These are phyloP conservation scores for Wickerhamomyces sp. DNA, from an alignment of 1,139 yeast genomes.

Conservation along the genomic window DNA sequence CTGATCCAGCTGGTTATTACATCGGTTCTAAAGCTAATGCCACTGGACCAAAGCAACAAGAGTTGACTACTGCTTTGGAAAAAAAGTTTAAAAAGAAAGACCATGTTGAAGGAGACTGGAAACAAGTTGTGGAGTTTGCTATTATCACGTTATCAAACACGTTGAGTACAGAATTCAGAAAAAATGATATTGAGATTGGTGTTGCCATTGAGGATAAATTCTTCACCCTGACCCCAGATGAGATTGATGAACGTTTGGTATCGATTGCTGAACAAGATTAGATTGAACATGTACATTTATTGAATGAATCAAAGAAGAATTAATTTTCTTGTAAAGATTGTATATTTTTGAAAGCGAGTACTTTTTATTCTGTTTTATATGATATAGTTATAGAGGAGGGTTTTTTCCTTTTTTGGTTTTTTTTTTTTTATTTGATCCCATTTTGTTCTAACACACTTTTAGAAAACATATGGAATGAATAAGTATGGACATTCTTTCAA, in stretches of 20 bases:
- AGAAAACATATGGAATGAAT: slow-evolving; percentile 84
- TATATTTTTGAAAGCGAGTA: neutral
- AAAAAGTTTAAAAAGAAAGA: slow-evolving; percentile 83
- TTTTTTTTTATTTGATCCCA: neutral
- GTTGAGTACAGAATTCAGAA: slow-evolving; percentile 88
- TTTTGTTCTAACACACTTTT: slow-evolving; percentile 11
- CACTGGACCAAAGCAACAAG: slow-evolving; percentile 97
- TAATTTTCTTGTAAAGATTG: neutral
- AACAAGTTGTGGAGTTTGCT: slow-evolving; percentile 83
- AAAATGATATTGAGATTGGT: slow-evolving; percentile 90
- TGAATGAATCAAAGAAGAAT: neutral
- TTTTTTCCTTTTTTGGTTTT: neutral
- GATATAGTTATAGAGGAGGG: neutral
- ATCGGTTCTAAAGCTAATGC: slow-evolving; percentile 91
- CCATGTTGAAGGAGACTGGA: slow-evolving; percentile 79
- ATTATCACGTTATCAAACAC: slow-evolving; percentile 82
- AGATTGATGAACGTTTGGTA: slow-evolving; percentile 89
- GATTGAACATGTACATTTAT: too few species aligned
- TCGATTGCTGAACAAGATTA: slow-evolving; percentile 96
- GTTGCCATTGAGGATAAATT: slow-evolving; percentile 75
- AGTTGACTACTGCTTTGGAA: slow-evolving; percentile 85
- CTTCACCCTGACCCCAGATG: slow-evolving; percentile 70
- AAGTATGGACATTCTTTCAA: slow-evolving; percentile 84
- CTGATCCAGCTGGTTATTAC: slow-evolving; percentile 97
- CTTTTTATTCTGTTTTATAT: neutral